Evolutionary conservation across 179 eudicot species (phyloP).

Genomic region (Camellia oleifera): DNA sequence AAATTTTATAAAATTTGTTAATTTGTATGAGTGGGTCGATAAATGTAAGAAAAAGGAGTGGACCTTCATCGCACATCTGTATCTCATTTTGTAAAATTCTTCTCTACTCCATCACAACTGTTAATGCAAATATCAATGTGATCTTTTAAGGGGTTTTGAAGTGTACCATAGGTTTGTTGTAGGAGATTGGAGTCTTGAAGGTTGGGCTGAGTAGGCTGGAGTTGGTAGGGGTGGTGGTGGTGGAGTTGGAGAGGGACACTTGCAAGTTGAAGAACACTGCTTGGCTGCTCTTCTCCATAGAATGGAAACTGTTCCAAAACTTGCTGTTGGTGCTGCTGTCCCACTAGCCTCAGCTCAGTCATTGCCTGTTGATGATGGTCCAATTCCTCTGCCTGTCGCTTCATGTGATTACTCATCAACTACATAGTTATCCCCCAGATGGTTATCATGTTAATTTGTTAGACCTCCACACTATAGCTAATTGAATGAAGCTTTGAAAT

Average conservation of each 20-base stretch:
- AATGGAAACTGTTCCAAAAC: constrained; percentile 28
- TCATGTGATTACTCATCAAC: constrained; percentile 40
- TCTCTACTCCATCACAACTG: no score
- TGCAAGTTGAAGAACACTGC: constrained; percentile 19
- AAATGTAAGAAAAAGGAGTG: no score
- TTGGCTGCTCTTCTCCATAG: constrained; percentile 22
- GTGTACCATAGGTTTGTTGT: neutral
- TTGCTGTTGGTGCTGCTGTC: constrained; percentile 25
- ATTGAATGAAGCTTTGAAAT: neutral
- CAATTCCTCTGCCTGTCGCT: constrained; percentile 27
- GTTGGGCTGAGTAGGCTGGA: constrained; percentile 44
- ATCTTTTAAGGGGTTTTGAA: no score
- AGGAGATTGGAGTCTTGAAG: constrained; percentile 29
- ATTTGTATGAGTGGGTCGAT: no score
- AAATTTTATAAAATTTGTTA: no score
- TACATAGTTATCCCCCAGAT: neutral
- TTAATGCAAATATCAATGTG: no score
- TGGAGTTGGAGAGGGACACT: constrained; percentile 17
- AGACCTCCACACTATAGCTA: neutral
- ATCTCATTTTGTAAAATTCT: no score
- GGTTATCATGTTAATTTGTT: no score
- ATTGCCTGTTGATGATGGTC: constrained; percentile 32
- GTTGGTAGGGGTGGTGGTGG: constrained; percentile 25
- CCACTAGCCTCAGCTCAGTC: constrained; percentile 38
- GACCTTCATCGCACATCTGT: no score